Evolutionary conservation across 352 stramenopile species (phyloP), one percentile per base, ranked within the genome.

Genomic region (Phytopythium ostracodes): DNA sequence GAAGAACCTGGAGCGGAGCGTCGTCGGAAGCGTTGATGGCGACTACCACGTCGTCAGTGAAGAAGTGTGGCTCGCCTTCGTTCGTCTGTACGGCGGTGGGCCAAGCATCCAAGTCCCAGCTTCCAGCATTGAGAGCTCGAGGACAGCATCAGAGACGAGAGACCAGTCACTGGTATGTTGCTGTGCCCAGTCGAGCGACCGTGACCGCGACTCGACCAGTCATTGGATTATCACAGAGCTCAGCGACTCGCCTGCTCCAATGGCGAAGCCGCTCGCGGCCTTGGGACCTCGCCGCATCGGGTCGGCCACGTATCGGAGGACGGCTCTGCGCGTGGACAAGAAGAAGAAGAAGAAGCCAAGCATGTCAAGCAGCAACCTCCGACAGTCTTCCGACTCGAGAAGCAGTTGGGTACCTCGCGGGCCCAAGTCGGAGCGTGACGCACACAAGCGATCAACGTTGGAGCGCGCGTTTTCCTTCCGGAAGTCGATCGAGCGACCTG

Each of bases 31-130:
- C 15, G 46, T 60, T 10, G 61, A 62, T 24, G 81, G 76, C 9
- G 75, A 89, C 58, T 91, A 86, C 66, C 74, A 73, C 42, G 71
- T 91, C 24, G 73, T 91, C 14, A 89, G 79, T 40, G 71, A 88
- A 31, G 82, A 89, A 27, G 75, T 91, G 20, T 91, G 82, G 82
- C 63, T 79, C 12, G 66, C 80, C 2, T 91, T 91, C 27, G 59
- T 81, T 22, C 56, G 68, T 3, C 60, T 88, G 1, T 91, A 91
- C 31, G 76, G 82, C 31, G 82, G 82, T 25, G 82, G 82, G 14
- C 82, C 82, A 5, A 87, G 75, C 52, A 91, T 91, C 43, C 66
- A 80, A 66, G 38, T 78, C 31, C 63, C 60, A 40, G 22, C 67
- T 0, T 70, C 67, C 15, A 60, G 52, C 20, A 38, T 65, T 18